These are phyloP conservation scores for Auriscalpium orientale DNA, from an alignment of 768 basidiomycete genomes.

Conservation along the genomic window DNA sequence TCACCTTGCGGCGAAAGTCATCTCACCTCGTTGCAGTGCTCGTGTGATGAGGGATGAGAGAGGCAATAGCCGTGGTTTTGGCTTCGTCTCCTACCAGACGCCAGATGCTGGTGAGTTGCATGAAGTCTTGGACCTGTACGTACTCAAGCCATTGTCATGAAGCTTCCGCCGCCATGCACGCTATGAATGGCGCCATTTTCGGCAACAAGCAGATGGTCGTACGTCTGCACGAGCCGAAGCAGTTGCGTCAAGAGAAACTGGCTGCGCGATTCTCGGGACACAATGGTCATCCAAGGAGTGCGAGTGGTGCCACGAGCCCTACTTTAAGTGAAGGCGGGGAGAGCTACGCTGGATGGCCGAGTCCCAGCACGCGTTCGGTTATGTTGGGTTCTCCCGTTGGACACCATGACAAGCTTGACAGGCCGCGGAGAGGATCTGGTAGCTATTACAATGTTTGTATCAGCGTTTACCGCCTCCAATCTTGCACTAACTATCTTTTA, in stretches of 20 bases:
- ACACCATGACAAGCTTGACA: neutral
- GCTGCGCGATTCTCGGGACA: slow-evolving; percentile 71
- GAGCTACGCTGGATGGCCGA: slow-evolving; percentile 64
- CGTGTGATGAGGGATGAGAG: slow-evolving; percentile 86
- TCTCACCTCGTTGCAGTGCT: slow-evolving; percentile 42
- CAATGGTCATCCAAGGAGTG: slow-evolving; percentile 72
- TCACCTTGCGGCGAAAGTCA: neutral
- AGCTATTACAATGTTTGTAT: slow-evolving; percentile 74
- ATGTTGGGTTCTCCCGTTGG: slow-evolving; percentile 48
- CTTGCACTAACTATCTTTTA: neutral
- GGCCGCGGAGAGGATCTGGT: slow-evolving; percentile 52
- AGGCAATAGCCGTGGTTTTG: slow-evolving; percentile 81
- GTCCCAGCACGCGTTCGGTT: slow-evolving; percentile 52
- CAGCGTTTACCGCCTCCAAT: neutral
- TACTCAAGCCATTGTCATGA: neutral
- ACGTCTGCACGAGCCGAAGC: slow-evolving; percentile 85
- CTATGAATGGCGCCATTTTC: slow-evolving; percentile 71
- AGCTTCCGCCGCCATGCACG: slow-evolving; percentile 70
- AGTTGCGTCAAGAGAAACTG: slow-evolving; percentile 82
- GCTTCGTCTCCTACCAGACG: slow-evolving; percentile 82
- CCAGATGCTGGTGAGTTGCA: slow-evolving; percentile 66
- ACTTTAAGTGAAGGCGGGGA: slow-evolving; percentile 78
- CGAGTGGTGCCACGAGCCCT: slow-evolving; percentile 82
- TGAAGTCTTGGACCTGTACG: neutral
- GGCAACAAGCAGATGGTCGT: slow-evolving; percentile 79